Base-by-base conservation (phyloP, 1,139 yeast genomes). In the Blastobotrys illinoisensis region DNA sequence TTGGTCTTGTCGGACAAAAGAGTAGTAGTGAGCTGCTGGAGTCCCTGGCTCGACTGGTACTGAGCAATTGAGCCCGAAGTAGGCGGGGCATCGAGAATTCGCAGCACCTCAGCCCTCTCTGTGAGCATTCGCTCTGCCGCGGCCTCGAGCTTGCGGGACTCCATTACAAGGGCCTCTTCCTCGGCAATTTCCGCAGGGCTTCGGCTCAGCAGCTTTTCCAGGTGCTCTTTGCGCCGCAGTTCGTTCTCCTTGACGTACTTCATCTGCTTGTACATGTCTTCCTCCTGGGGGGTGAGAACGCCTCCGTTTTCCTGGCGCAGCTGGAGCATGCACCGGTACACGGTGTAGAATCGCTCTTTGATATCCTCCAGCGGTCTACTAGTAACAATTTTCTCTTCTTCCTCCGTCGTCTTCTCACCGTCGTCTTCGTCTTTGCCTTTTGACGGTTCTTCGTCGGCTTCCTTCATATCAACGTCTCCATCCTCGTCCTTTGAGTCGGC, bases 151-250 rank as follows among this genome's bases (percentile, higher is more conserved):
- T 95, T 82, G 55, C 96, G 81, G 1, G 98, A 95, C 68, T 93
- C 99, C 48, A 91, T 84, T 2, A 93, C 89, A 52, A 93, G 75
- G 0, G 96, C 89, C 69, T 95, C 98, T 69, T 93, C 99, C 70
- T 93, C 99, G 0, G 99, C 98, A 46, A 93, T 88, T 67, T 93
- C 99, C 0, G 97, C 96, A 0, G 99, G 97, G 2, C 95, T 85
- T 62, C 99, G 76, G 54, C 83, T 82, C 48, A 93, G 75, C 32
- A 93, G 74, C 60, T 88, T 81, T 62, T 85, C 86, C 52, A 93
- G 74, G 66, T 93, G 93, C 53, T 81, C 81, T 64, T 91, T 93
- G 62, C 99, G 80, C 61, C 85, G 88, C 21, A 79, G 59, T 68
- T 95, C 99, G 60, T 81, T 82, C 21, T 71, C 77, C 61, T 83